Percentiles rank a stretch among this genome's conserved stretches.
Evolutionary conservation across 805 yeast species (phyloP).

Genomic region (Metschnikowia chrysomelidarum): DNA sequence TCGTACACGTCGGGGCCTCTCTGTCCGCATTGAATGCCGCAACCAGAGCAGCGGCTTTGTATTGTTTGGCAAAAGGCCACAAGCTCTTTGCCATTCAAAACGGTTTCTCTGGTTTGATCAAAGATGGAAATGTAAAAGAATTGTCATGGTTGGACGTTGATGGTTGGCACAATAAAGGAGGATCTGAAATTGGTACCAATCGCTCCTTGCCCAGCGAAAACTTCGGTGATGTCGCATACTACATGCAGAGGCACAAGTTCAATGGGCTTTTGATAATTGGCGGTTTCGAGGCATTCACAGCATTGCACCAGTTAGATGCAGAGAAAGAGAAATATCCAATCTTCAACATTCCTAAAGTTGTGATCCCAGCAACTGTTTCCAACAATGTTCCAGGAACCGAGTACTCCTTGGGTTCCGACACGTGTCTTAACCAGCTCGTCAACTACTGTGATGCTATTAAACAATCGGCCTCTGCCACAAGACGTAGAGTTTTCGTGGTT

Average conservation of each 20-base stretch:
- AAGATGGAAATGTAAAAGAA: slow-evolving; percentile 58
- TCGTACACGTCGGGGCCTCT: slow-evolving; percentile 78
- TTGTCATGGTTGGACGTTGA: slow-evolving; percentile 68
- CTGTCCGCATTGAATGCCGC: slow-evolving; percentile 78
- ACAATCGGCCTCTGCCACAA: slow-evolving; percentile 90
- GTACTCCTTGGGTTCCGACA: slow-evolving; percentile 91
- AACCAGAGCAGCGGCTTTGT: slow-evolving; percentile 70
- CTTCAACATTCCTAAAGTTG: slow-evolving; percentile 90
- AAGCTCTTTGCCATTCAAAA: slow-evolving; percentile 67
- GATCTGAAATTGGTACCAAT: slow-evolving; percentile 81
- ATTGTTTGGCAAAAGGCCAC: slow-evolving; percentile 75
- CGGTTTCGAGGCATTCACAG: slow-evolving; percentile 94
- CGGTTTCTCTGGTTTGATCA: slow-evolving; percentile 70
- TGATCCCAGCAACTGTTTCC: slow-evolving; percentile 93
- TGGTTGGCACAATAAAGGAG: slow-evolving; percentile 73
- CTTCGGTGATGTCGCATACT: slow-evolving; percentile 86
- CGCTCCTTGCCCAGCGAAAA: slow-evolving; percentile 37
- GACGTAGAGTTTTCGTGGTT: slow-evolving; percentile 92
- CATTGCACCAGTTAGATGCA: slow-evolving; percentile 76
- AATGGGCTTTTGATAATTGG: slow-evolving; percentile 92
- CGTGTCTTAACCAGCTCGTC: slow-evolving; percentile 88
- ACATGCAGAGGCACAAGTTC: slow-evolving; percentile 82
- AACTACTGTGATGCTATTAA: slow-evolving; percentile 94
- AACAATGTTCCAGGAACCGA: slow-evolving; percentile 99
- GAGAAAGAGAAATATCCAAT: slow-evolving; percentile 82